Percentiles rank a stretch among this genome's conserved stretches.
Conservation (phyloP, 1,139 yeast species). For the Taiozyma sp. region DNA sequence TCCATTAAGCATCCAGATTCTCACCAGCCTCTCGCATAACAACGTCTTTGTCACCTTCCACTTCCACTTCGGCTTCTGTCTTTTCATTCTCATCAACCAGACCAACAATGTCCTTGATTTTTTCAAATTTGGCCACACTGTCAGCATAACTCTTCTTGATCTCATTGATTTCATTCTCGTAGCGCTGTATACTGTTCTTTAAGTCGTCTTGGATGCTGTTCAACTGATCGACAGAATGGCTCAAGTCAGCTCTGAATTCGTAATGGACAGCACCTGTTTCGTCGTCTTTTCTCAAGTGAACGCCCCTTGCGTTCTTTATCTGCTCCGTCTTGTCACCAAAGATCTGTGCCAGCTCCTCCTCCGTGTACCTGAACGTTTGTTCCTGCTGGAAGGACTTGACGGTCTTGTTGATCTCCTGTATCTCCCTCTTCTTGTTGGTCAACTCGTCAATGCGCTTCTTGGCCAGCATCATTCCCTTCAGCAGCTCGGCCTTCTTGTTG, state of each 20-base stretch:
- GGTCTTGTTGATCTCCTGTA: conserved; percentile 12
- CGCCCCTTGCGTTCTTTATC: background rate
- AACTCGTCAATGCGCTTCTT: conserved; percentile 12
- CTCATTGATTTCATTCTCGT: conserved; percentile 12
- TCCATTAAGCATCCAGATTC: background rate
- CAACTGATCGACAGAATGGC: conserved; percentile 6
- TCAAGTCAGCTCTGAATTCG: conserved; percentile 1
- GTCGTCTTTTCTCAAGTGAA: conserved; percentile 1
- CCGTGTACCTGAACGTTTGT: conserved; percentile 2
- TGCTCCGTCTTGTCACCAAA: conserved; percentile 1
- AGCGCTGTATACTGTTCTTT: conserved; percentile 3
- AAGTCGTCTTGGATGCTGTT: conserved; percentile 6
- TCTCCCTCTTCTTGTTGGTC: conserved; percentile 12
- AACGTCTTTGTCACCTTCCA: background rate
- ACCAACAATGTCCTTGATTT: conserved; percentile 14
- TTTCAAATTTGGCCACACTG: conserved; percentile 14
- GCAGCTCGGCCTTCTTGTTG: conserved; percentile 7
- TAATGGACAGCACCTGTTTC: conserved; percentile 3
- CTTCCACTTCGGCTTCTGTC: conserved; percentile 5
- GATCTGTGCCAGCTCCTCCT: conserved; percentile 10
- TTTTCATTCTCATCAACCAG: conserved; percentile 11
- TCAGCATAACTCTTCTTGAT: conserved; percentile 11
- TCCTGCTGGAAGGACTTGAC: conserved; percentile 6
- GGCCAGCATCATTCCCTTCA: conserved; percentile 8
- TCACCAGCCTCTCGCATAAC: background rate